Evolutionary conservation across 352 stramenopile species (phyloP).

Genomic region (Lagenidium giganteum): DNA sequence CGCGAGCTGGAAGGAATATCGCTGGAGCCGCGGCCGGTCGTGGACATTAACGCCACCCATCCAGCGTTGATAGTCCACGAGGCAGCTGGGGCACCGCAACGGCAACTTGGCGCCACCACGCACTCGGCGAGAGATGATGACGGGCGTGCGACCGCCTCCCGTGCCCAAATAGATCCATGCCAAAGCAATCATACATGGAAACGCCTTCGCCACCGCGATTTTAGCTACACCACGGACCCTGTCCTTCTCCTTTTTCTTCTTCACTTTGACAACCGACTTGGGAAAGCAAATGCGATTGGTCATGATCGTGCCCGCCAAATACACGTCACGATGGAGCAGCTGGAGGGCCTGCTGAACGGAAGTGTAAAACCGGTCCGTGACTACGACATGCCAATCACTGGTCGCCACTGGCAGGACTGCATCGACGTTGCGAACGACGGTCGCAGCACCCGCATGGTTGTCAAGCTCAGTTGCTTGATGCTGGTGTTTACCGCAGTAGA

Average conservation of each 20-base stretch:
- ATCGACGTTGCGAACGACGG: constrained; percentile 10
- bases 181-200: background rate
- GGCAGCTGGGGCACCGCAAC: constrained; percentile 4
- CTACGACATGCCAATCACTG: background rate
- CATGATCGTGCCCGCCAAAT: background rate
- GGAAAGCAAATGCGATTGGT: background rate
- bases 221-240: background rate
- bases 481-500: constrained; percentile 7
- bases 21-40: constrained; percentile 17
- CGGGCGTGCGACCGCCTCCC: too few relatives aligned
- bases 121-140: too few relatives aligned
- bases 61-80: constrained; percentile 15
- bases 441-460: constrained; percentile 2
- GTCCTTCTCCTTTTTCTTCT: constrained; percentile 5
- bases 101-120: background rate
- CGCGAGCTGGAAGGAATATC: constrained; percentile 7
- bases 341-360: background rate
- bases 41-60: constrained; percentile 20
- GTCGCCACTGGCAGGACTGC: background rate
- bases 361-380: constrained; percentile 2
- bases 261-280: background rate
- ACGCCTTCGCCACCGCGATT: background rate
- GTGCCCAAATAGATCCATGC: constrained; percentile 8
- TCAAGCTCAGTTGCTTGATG: background rate
- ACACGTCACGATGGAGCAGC: background rate